Conservation (phyloP, 108 stramenopile genomes). For the Cyclotella distinguenda region DNA sequence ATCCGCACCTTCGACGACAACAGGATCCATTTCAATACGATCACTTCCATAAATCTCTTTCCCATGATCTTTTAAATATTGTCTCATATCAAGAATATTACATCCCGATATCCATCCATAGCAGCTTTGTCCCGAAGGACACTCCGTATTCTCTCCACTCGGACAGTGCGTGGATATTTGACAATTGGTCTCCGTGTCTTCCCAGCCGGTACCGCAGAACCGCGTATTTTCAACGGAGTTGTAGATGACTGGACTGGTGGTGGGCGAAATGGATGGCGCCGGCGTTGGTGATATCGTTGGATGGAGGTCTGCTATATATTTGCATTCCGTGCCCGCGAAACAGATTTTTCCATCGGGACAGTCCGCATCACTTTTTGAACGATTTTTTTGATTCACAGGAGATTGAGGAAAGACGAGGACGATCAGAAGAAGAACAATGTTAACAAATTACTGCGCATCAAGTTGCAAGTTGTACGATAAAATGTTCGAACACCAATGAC, state of each 20-base stretch:
- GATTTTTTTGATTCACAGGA: too few relatives aligned
- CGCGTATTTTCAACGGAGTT: slow-evolving; percentile 20
- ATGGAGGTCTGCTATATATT: slow-evolving; percentile 23
- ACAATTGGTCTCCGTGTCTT: slow-evolving; percentile 24
- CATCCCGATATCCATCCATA: slow-evolving; percentile 31
- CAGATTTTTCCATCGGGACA: slow-evolving; percentile 39
- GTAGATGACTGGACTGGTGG: slow-evolving; percentile 13
- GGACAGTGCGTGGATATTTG: slow-evolving; percentile 36
- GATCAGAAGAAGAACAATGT: too few relatives aligned
- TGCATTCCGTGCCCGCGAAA: slow-evolving; percentile 35
- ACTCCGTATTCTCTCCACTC: slow-evolving; percentile 20
- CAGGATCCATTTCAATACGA: slow-evolving; percentile 5
- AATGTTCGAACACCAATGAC: neutral
- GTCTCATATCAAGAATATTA: slow-evolving; percentile 37
- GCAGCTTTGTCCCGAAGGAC: slow-evolving; percentile 22
- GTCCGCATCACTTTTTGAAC: slow-evolving; percentile 17
- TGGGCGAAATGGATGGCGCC: slow-evolving; percentile 12
- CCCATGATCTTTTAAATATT: slow-evolving; percentile 20
- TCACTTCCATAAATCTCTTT: slow-evolving; percentile 28
- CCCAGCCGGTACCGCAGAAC: slow-evolving; percentile 34
- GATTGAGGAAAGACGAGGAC: too few relatives aligned
- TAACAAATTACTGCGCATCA: neutral
- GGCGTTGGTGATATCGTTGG: slow-evolving; percentile 28
- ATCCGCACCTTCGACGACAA: neutral
- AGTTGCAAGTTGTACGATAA: neutral